Base-by-base conservation (phyloP, 1,284 basidiomycete genomes). In the Ustilago esculenta region DNA sequence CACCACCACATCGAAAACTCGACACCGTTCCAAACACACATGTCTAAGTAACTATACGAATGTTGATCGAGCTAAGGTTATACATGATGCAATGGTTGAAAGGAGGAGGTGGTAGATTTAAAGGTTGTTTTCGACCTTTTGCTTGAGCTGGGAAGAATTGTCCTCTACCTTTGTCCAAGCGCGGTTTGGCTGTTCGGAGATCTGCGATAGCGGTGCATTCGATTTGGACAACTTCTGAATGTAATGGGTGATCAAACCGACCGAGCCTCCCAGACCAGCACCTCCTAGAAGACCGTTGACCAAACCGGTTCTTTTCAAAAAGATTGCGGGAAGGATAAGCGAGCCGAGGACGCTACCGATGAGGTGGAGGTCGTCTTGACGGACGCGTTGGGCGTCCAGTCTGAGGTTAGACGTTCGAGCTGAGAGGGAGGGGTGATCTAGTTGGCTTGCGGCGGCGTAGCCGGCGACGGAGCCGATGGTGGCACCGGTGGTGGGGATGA, bases 281-380 rank as follows among this genome's bases (percentile, higher is more conserved):
- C 79, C 79, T 18, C 79, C 79, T 14, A 79, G 50, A 10, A 77
- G 35, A 14, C 79, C 79, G 35, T 79, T 79, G 5, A 81, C 17
- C n/a, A 81, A 50, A 9, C 79, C 79, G 4, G 71, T 72, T 8
- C 73, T 53, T 4, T 66, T 60, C 27, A 80, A 52, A 29, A 81
- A 74, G 20, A 81, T 32, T 12, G 79, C 79, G 1, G 79, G 79
- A 1, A 77, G 48, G 3, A 76, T 35, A 14, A 81, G 53, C 0
- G 76, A 65, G 17, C 79, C 79, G 1, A 81, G 39, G 4, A 79
- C 75, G 11, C 49, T 37, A 4, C 79, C 79, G 25, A 81, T 79
- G 5, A 81, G 55, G 35, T 79, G 77, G 27, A 75, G 37, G 42
- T 81, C 79, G 43, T 81, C 79, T 25, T 68, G 68, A 33, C 74